Evolutionary conservation across 2,329 filamentous ascomycete genomes (phyloP).

Genomic region (Colletotrichum tropicale): DNA sequence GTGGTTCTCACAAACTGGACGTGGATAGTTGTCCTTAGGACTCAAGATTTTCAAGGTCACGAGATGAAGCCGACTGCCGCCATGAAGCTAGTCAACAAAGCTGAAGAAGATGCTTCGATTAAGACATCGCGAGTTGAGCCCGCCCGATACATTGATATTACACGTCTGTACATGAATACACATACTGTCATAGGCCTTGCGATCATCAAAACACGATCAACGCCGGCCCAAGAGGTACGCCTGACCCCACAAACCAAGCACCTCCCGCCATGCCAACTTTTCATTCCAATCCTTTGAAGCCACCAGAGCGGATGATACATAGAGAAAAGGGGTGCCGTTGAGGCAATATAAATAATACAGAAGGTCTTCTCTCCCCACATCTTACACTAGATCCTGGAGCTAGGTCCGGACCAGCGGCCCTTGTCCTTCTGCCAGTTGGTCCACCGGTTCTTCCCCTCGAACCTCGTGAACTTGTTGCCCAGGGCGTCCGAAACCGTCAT

Average conservation of each 20-base stretch:
- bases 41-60: background rate
- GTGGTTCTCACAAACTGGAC: background rate
- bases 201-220: background rate
- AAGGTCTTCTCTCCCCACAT: background rate
- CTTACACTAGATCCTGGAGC: slow-evolving; percentile 17
- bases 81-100: background rate
- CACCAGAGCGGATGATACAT: background rate
- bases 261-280: background rate
- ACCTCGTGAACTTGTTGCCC: slow-evolving; percentile 8
- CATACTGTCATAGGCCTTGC: background rate
- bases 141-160: background rate
- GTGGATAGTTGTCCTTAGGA: background rate
- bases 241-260: background rate
- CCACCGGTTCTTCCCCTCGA: slow-evolving; percentile 13
- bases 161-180: background rate
- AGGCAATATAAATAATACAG: background rate
- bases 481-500: slow-evolving; percentile 40
- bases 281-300: background rate
- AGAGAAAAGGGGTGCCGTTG: background rate
- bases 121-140: background rate
- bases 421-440: slow-evolving; percentile 20
- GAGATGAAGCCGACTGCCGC: background rate
- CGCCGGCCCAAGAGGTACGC: background rate
- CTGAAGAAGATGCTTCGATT: background rate
- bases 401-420: slow-evolving; percentile 16